A percentile compares a stretch with the other conserved stretches of the same genome.
These are phyloP conservation scores for Ogataea ramenticola DNA, from an alignment of 805 yeast genomes.

Conservation along the genomic window DNA sequence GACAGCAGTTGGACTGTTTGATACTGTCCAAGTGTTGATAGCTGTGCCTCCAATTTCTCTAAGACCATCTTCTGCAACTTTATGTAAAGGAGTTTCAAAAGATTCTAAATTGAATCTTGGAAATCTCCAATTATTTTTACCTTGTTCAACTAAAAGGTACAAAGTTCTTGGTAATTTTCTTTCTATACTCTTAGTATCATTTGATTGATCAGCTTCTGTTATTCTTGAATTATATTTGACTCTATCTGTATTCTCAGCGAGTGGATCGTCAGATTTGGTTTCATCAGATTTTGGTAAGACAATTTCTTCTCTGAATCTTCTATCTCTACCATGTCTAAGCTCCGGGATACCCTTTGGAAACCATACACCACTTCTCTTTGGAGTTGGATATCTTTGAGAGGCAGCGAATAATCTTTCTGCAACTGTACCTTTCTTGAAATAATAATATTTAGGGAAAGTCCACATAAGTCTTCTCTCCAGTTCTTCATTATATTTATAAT, in stretches of 20 bases:
- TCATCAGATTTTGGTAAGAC: slow-evolving; percentile 57
- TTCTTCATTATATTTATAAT: slow-evolving; percentile 77
- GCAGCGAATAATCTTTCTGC: slow-evolving; percentile 74
- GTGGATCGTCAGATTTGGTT: slow-evolving; percentile 26
- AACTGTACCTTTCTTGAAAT: slow-evolving; percentile 83
- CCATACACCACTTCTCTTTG: slow-evolving; percentile 67
- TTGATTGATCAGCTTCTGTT: slow-evolving; percentile 67
- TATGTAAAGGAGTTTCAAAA: slow-evolving; percentile 52
- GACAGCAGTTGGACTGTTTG: slow-evolving; percentile 78
- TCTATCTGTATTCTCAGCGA: slow-evolving; percentile 48
- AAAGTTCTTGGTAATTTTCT: slow-evolving; percentile 74
- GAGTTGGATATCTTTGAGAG: slow-evolving; percentile 69
- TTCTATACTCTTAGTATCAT: slow-evolving; percentile 64
- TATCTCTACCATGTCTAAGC: slow-evolving; percentile 80
- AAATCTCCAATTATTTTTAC: slow-evolving; percentile 53
- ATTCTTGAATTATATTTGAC: slow-evolving; percentile 62
- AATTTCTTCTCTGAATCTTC: slow-evolving; percentile 72
- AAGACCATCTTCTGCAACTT: slow-evolving; percentile 69
- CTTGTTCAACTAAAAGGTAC: slow-evolving; percentile 56
- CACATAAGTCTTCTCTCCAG: slow-evolving; percentile 89
- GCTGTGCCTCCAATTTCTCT: slow-evolving; percentile 62
- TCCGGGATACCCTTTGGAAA: slow-evolving; percentile 84
- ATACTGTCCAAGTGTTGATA: slow-evolving; percentile 86
- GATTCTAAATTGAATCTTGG: slow-evolving; percentile 56
- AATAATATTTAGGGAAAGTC: slow-evolving; percentile 94